Conservation (phyloP, 352 stramenopile genomes). For the Lagenidium sp. region DNA sequence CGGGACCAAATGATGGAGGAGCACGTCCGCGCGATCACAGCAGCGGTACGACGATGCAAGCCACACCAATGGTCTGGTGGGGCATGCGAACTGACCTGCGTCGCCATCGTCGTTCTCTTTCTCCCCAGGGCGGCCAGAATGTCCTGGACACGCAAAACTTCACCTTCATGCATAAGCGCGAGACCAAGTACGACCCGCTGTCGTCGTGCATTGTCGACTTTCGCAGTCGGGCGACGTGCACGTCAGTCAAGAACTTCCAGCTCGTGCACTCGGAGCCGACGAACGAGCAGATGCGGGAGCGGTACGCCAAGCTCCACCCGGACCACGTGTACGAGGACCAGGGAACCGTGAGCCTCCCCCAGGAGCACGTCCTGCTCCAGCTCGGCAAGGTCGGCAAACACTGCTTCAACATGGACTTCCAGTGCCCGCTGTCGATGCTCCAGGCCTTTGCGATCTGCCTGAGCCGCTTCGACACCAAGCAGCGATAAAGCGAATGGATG, state of each 20-base stretch:
- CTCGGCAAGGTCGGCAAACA: constrained; percentile 86
- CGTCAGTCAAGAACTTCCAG: constrained; percentile 92
- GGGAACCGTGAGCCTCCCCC: constrained; percentile 72
- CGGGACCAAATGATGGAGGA: constrained; percentile 77
- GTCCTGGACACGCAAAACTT: constrained; percentile 72
- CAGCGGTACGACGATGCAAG: constrained; percentile 25
- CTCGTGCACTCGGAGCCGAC: constrained; percentile 78
- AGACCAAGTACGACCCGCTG: constrained; percentile 87
- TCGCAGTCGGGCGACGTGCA: constrained; percentile 82
- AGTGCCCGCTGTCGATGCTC: constrained; percentile 89
- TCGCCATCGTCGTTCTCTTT: constrained; percentile 1
- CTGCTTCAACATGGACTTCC: constrained; percentile 94
- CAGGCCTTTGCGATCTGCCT: constrained; percentile 91
- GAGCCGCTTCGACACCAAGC: constrained; percentile 88
- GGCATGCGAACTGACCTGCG: background rate
- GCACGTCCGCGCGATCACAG: constrained; percentile 48
- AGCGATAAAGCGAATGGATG: constrained; percentile 32
- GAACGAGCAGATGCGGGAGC: constrained; percentile 56
- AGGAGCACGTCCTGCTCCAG: constrained; percentile 78
- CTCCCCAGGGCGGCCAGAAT: constrained; percentile 64
- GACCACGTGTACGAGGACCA: constrained; percentile 79
- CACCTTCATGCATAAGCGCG: constrained; percentile 76
- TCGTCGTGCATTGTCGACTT: constrained; percentile 92
- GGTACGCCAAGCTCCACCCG: constrained; percentile 59
- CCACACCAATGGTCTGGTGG: background rate